These are phyloP conservation scores for Linnemannia schmuckeri DNA, from an alignment of 192 early-diverging fungal genomes.

Conservation along the genomic window DNA sequence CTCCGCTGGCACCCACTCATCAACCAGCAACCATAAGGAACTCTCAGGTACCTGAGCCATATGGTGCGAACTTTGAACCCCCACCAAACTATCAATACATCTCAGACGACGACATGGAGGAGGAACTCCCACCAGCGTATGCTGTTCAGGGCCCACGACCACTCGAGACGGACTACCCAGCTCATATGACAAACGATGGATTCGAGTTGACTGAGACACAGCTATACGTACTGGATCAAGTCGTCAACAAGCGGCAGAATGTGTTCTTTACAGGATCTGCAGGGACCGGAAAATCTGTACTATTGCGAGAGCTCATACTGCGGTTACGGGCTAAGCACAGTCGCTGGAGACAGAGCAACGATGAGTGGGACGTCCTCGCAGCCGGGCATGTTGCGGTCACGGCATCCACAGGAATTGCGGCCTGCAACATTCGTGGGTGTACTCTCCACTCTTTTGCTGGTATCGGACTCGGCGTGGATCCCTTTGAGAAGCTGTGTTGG, in stretches of 20 bases:
- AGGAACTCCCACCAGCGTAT: background rate
- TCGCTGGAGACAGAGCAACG: background rate
- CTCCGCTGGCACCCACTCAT: too few species aligned
- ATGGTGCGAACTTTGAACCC: background rate
- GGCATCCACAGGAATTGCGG: slow-evolving; percentile 71
- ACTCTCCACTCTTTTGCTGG: slow-evolving; percentile 74
- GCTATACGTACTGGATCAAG: slow-evolving; percentile 35
- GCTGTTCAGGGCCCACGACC: background rate
- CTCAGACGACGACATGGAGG: background rate
- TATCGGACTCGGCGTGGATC: slow-evolving; percentile 73
- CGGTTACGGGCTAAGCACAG: slow-evolving; percentile 23
- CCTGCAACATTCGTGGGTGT: slow-evolving; percentile 69
- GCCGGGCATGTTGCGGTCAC: slow-evolving; percentile 59
- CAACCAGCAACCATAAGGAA: background rate
- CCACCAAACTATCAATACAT: background rate
- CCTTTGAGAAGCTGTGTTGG: slow-evolving; percentile 7
- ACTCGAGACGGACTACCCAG: background rate
- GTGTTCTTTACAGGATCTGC: slow-evolving; percentile 74
- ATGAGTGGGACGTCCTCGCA: slow-evolving; percentile 27
- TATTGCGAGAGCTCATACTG: slow-evolving; percentile 57
- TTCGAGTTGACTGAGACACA: slow-evolving; percentile 37
- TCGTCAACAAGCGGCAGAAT: slow-evolving; percentile 54
- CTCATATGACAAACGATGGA: slow-evolving; percentile 6
- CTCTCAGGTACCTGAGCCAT: background rate
- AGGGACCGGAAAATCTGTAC: slow-evolving; percentile 60